Evolutionary conservation across 257 asterid genomes (phyloP), one percentile per base, ranked within the genome.

Genomic region (Ligustrum vulgare): DNA sequence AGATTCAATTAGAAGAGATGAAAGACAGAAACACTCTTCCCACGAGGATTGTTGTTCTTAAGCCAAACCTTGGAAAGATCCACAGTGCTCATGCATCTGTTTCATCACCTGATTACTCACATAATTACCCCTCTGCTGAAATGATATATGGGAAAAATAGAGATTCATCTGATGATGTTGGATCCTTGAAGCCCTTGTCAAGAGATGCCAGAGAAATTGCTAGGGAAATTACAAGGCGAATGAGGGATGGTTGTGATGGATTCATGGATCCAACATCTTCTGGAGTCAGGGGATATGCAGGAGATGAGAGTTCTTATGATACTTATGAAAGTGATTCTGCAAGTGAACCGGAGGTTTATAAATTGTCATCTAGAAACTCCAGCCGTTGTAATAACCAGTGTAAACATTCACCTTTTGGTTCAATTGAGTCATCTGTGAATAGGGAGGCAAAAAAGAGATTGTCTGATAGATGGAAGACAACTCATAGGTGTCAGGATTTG

Each of bases 231-330:
- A 85, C 97, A 6, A 85, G 83, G 87, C 85, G 81, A 75, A 90
- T 89, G 90, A 89, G 84, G 69, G 86, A 87, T 66, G 78, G 83
- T 78, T 85, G 65, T 62, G 86, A 86, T 31, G 88, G 83, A 75
- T 72, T 75, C 67, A 73, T 71, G 47, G 86, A 84, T 80, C 75
- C 78, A 65, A 80, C 67, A 77, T 83, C 87, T 43, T 56, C 81
- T 32, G 81, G 84, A 34, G 72, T 79, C 70, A 85, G 81, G 82
- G 98, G 98, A 75, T 94, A 92, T 81, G 91, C 93, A 9, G 97
- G 97, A 72, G 99, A 93, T 72, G 98, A 87, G 86, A 93, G 98
- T 81, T 94, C 97, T 2, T 86, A 79, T 67, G 96, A 90, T 70
- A 81, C 82, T 23, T 84, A 80, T 76, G 98, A 83, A 78, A 89